Conservation (phyloP, 139 green algal species). For the Closterium sp. region DNA sequence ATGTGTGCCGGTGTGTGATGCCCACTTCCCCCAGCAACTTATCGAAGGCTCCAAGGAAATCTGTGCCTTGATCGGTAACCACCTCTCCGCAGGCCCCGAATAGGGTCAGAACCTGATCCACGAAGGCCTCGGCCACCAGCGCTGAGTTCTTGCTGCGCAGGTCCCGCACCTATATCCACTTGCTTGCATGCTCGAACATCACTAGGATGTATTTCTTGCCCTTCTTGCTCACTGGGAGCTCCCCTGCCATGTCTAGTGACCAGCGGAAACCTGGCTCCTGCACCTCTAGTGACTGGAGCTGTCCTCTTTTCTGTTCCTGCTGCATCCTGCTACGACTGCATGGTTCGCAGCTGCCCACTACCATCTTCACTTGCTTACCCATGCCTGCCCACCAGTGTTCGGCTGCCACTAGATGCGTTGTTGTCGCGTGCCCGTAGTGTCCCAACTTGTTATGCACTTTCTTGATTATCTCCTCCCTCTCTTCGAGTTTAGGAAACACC, state of each 20-base stretch:
- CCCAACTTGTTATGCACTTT: not conserved
- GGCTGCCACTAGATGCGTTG: not conserved
- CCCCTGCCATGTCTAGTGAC: conserved; percentile 28
- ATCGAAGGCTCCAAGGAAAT: conserved; percentile 13
- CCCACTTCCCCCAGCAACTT: not conserved
- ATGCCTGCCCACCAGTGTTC: not conserved
- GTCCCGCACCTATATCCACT: conserved; percentile 16
- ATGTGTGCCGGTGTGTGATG: conserved; percentile 52
- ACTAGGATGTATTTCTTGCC: conserved; percentile 50
- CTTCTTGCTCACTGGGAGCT: not conserved
- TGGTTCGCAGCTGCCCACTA: not conserved
- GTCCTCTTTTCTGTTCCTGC: too few relatives aligned
- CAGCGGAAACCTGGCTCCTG: not conserved
- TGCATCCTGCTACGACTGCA: too few relatives aligned
- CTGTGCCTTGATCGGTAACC: conserved; percentile 41
- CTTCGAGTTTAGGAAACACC: not conserved
- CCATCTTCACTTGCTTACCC: not conserved
- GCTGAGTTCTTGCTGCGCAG: conserved; percentile 19
- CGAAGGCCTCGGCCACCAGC: not conserved
- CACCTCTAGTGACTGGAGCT: not conserved
- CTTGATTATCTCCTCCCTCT: too few relatives aligned
- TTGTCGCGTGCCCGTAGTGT: not conserved
- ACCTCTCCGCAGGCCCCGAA: conserved; percentile 47
- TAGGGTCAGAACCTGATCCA: conserved; percentile 4
- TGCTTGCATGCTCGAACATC: too few relatives aligned